Evolutionary conservation across 495 filamentous ascomycete genomes (phyloP), one percentile per base, ranked within the genome.

Genomic region (Daldinia grandis): DNA sequence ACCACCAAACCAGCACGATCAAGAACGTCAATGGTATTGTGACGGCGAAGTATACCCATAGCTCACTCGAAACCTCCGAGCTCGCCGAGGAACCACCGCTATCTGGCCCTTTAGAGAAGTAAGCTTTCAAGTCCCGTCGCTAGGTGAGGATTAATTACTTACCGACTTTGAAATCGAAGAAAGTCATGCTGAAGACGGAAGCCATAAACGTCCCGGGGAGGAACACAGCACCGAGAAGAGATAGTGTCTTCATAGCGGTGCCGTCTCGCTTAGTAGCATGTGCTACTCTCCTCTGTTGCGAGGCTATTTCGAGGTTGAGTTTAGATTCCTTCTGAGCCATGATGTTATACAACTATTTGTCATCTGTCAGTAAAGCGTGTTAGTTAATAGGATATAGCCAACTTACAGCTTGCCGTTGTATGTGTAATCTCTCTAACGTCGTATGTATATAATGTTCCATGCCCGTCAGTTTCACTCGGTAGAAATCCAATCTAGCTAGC

Each of bases 241-340:
- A 85, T 47, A 87, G 76, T 15, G 83, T 84, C 68, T 87, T 87
- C 86, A 86, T 86, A 5, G 84, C 84, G 7, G 81, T 80, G 35
- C 82, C 82, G 68, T 87, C 86, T 21, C 86, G 80, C 71, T 86
- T 87, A 42, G 79, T 81, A n/a, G 83, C 82, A 70, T 87, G 86
- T 3, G 86, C 85, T 17, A 87, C 75, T 25, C 84, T 81, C 7
- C 85, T 81, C 67, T 87, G 86, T 40, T 87, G 84, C 14, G 81
- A 85, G 33, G 86, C 86, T 78, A 87, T 87, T 69, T 84, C 78
- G 33, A 87, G 82, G 62, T 82, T 84, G 38, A 87, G 80, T 62
- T 86, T 86, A 14, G 82, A 84, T 68, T 87, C 86, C 55, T 85
- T 84, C 64, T 87, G 86, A 50, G 85, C 82, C 70, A 87, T 86